phyloP scores from a whole-genome alignment of 306 rosid genomes.

The Lupinus albus region DNA sequence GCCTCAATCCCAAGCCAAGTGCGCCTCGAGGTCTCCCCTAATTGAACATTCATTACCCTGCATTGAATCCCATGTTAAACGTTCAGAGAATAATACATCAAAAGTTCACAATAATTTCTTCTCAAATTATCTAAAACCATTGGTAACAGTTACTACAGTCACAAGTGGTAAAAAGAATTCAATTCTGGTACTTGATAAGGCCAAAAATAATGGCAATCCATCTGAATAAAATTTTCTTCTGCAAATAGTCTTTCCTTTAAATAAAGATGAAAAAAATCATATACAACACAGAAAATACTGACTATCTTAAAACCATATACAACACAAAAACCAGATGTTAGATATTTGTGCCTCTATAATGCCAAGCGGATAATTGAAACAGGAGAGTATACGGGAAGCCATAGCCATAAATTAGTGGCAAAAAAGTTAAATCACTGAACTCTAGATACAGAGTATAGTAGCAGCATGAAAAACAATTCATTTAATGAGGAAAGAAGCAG shows the following conservation, averaged over 20 bases:
- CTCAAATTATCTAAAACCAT: conserved; percentile 10
- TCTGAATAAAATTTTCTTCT: neutral
- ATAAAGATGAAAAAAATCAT: conserved; percentile 19
- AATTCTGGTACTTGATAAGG: neutral
- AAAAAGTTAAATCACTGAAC: conserved; percentile 1
- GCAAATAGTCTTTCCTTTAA: conserved; percentile 12
- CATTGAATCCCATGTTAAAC: conserved; percentile 36
- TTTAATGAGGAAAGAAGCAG: conserved; percentile 21
- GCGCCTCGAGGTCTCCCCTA: conserved; percentile 89
- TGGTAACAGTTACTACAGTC: neutral
- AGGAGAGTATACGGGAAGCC: neutral
- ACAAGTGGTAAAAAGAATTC: neutral
- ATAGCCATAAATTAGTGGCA: conserved; percentile 15
- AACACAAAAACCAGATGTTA: no score
- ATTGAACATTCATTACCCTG: conserved; percentile 82
- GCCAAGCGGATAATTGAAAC: neutral
- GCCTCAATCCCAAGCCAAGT: conserved; percentile 99
- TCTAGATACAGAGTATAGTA: neutral
- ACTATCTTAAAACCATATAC: neutral
- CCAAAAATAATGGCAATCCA: conserved; percentile 17
- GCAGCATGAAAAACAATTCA: conserved; percentile 20
- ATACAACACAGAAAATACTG: neutral
- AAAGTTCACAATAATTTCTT: conserved; percentile 16
- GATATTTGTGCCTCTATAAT: neutral
- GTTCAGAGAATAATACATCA: conserved; percentile 18